Percentiles rank a stretch among this genome's conserved stretches.
These are phyloP conservation scores for Globisporangium nunn DNA, from an alignment of 352 stramenopile species.

Conservation along the genomic window DNA sequence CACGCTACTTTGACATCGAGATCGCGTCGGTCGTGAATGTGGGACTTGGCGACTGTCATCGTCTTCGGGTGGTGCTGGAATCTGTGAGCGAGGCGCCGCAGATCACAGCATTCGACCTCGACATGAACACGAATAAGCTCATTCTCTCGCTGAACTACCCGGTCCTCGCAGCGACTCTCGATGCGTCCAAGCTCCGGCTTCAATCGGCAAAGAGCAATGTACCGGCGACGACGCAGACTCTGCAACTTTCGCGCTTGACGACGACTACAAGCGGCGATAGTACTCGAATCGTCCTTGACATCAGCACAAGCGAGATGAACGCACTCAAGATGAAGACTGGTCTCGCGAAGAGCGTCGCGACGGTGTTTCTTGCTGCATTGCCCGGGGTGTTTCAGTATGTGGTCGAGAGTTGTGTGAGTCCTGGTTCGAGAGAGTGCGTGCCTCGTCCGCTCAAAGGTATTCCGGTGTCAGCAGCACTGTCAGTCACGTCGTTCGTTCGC, in stretches of 20 bases:
- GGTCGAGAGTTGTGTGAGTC: slow-evolving; percentile 33
- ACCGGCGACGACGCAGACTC: slow-evolving; percentile 5
- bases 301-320: slow-evolving; percentile 38
- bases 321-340: slow-evolving; percentile 27
- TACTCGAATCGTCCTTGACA: slow-evolving; percentile 27
- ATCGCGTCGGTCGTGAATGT: slow-evolving; percentile 34
- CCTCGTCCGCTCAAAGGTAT: slow-evolving; percentile 16
- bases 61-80: slow-evolving; percentile 26
- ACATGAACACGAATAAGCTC: slow-evolving; percentile 38
- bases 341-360: slow-evolving; percentile 20
- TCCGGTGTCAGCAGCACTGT: slow-evolving; percentile 10
- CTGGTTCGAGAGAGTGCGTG: slow-evolving; percentile 22
- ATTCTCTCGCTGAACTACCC: slow-evolving; percentile 25
- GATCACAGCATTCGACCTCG: slow-evolving; percentile 35
- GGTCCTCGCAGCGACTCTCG: slow-evolving; percentile 33
- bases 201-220: slow-evolving; percentile 15
- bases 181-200: slow-evolving; percentile 36
- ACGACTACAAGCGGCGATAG: slow-evolving; percentile 40
- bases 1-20: slow-evolving; percentile 42
- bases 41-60: slow-evolving; percentile 40
- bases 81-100: slow-evolving; percentile 26
- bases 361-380: slow-evolving; percentile 25
- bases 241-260: slow-evolving; percentile 24
- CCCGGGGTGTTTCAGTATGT: slow-evolving; percentile 41
- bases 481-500: slow-evolving; percentile 29